phyloP scores from a whole-genome alignment of 2,329 filamentous ascomycete genomes.

The Akanthomyces dipterigenus region DNA sequence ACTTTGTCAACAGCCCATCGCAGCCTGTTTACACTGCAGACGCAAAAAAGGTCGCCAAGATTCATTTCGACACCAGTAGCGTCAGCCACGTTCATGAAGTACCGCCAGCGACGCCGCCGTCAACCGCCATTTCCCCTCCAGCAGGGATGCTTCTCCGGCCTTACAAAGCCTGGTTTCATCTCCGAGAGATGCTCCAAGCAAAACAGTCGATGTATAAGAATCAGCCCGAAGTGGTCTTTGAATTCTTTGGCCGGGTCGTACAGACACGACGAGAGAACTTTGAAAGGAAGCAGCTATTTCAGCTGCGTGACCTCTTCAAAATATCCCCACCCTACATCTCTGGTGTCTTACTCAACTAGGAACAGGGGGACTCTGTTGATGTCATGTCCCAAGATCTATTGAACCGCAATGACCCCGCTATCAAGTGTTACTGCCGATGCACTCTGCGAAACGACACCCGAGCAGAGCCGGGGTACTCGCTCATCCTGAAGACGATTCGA shows the following conservation, averaged over 20 bases:
- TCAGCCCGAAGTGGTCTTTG: slow-evolving; percentile 41
- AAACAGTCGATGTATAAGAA: slow-evolving; percentile 27
- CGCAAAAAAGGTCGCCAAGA: background rate
- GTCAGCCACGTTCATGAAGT: background rate
- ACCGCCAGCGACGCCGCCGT: background rate
- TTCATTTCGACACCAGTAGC: too few relatives aligned
- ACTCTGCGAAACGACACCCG: slow-evolving; percentile 18
- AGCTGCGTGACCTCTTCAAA: slow-evolving; percentile 57
- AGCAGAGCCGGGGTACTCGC: slow-evolving; percentile 19
- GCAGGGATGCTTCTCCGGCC: slow-evolving; percentile 14
- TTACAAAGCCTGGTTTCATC: slow-evolving; percentile 51
- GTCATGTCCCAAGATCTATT: slow-evolving; percentile 20
- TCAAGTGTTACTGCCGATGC: slow-evolving; percentile 28
- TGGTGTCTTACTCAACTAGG: slow-evolving; percentile 24
- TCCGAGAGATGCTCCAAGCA: slow-evolving; percentile 51
- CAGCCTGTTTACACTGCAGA: background rate
- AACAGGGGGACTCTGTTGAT: slow-evolving; percentile 21
- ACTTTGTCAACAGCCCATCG: slow-evolving; percentile 20
- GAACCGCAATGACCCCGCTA: slow-evolving; percentile 11
- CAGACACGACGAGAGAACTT: slow-evolving; percentile 48
- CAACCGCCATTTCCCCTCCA: background rate
- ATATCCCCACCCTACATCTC: slow-evolving; percentile 44
- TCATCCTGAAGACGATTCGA: slow-evolving; percentile 16
- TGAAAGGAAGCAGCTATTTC: slow-evolving; percentile 50
- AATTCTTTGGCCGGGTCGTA: slow-evolving; percentile 56